A percentile compares a stretch with the other conserved stretches of the same genome.
Conservation (phyloP, 257 asterid species). For the Rhazya stricta region DNA sequence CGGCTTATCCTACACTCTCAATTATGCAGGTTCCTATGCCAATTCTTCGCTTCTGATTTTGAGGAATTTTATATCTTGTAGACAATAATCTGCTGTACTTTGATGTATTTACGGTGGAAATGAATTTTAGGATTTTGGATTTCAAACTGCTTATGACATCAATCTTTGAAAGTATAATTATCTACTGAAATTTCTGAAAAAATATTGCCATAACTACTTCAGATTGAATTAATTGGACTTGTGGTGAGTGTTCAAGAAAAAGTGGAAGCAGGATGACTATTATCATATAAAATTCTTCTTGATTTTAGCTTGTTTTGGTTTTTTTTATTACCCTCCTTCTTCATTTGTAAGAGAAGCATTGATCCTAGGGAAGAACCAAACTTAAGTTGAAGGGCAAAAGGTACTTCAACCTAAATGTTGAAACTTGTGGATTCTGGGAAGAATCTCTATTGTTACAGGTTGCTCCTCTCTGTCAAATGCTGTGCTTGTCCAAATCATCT, state of each 20-base stretch:
- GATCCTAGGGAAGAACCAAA: not conserved
- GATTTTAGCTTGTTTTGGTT: not conserved
- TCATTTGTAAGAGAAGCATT: not conserved
- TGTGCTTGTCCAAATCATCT: not conserved
- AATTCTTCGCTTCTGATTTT: not conserved
- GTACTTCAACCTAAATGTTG: not conserved
- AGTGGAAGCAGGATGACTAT: not conserved
- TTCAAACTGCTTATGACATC: not conserved
- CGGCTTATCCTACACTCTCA: slow-evolving; percentile 97
- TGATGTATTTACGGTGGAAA: no score
- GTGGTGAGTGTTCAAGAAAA: not conserved
- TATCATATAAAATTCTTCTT: not conserved
- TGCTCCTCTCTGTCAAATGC: not conserved
- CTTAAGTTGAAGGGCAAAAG: not conserved
- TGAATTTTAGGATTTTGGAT: not conserved
- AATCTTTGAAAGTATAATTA: not conserved
- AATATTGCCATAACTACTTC: not conserved
- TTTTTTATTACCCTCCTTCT: not conserved
- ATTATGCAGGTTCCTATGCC: slow-evolving; percentile 60
- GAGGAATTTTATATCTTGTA: not conserved
- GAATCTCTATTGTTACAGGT: not conserved
- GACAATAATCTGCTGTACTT: no score
- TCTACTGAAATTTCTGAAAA: not conserved
- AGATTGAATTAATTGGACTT: not conserved
- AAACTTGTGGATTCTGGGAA: not conserved